These are phyloP conservation scores for Gaertneriomyces sp. DNA, from an alignment of 192 early-diverging fungal genomes.

Conservation along the genomic window DNA sequence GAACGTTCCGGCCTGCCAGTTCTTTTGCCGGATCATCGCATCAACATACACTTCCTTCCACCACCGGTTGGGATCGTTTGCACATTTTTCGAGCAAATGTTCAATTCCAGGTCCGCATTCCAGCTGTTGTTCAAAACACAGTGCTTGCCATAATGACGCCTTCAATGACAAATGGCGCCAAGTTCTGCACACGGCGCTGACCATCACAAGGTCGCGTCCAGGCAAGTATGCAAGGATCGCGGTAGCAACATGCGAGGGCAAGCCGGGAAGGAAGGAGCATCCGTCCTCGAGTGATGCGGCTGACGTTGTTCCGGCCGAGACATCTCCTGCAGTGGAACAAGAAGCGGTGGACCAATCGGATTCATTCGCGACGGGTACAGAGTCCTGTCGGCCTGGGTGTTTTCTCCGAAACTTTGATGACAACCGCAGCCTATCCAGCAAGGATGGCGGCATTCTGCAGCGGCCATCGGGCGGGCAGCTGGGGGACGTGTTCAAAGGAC, in stretches of 20 bases:
- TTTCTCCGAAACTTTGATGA: too few species aligned
- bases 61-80: neutral
- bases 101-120: slow-evolving; percentile 9
- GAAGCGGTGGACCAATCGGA: too few species aligned
- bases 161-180: neutral
- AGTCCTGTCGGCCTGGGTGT: too few species aligned
- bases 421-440: too few species aligned
- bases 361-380: too few species aligned
- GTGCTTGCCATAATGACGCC: slow-evolving; percentile 1
- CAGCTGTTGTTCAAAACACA: neutral
- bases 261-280: slow-evolving; percentile 3
- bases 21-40: slow-evolving; percentile 2
- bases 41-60: slow-evolving; percentile 34
- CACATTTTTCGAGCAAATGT: slow-evolving; percentile 8
- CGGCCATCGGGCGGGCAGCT: too few species aligned
- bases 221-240: slow-evolving; percentile 6
- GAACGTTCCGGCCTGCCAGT: slow-evolving; percentile 22
- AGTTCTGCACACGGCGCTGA: neutral
- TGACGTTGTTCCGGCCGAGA: too few species aligned
- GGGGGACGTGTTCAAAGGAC: too few species aligned
- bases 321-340: too few species aligned
- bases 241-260: slow-evolving; percentile 9
- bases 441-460: too few species aligned
- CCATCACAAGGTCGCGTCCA: neutral
- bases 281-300: too few species aligned